phyloP scores from a whole-genome alignment of 1,284 basidiomycete genomes.

The Meira miltonrushii region DNA sequence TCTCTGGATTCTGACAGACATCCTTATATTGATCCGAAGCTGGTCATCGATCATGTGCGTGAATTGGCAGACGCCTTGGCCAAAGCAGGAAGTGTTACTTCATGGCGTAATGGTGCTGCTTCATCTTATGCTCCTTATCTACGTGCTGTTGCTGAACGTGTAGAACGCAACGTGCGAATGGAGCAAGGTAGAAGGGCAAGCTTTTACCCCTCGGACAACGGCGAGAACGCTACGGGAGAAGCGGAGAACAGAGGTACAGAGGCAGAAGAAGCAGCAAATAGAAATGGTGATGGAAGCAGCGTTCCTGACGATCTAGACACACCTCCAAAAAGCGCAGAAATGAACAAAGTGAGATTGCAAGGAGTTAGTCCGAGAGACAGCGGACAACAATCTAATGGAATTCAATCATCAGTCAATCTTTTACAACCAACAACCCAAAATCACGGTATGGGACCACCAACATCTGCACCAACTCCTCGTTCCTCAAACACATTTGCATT shows the following conservation, averaged over 20 bases:
- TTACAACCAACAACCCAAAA: not conserved
- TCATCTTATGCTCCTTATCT: constrained; percentile 5
- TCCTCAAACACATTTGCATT: not conserved
- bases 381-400: not conserved
- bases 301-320: not conserved
- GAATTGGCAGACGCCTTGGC: not conserved
- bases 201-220: no score
- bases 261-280: not conserved
- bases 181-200: not conserved
- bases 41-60: constrained; percentile 1
- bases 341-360: no score
- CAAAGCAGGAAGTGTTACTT: constrained; percentile 2
- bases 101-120: constrained; percentile 5
- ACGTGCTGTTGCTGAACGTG: not conserved
- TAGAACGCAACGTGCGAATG: not conserved
- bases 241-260: not conserved
- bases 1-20: constrained; percentile 15
- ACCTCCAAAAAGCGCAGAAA: not conserved
- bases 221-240: not conserved
- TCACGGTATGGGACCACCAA: not conserved
- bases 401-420: not conserved
- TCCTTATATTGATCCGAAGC: constrained; percentile 2
- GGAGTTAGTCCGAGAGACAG: not conserved
- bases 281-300: not conserved
- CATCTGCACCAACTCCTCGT: not conserved